Base-by-base conservation (phyloP, 2,329 filamentous ascomycete species). In the Coniochaeta sp. region DNA sequence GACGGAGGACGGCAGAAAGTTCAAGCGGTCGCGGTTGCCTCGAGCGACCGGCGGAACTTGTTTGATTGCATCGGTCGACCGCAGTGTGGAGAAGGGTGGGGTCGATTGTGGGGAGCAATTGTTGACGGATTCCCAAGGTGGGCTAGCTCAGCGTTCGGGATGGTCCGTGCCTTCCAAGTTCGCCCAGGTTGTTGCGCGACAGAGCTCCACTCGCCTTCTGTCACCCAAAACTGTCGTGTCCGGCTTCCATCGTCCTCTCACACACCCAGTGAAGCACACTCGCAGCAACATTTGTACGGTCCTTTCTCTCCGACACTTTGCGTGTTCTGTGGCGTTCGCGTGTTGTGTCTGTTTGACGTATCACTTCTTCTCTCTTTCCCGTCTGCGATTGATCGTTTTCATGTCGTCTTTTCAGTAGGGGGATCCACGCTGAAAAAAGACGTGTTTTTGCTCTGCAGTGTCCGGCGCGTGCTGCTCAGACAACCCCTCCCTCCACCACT, bases 121-220 rank as follows among this genome's bases (percentile, higher is more conserved):
- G 60, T 62, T 62, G 55, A 49, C 56, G 51, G n/a, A 26, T 49
- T 54, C 18, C 57, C 45, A 58, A 60, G 54, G 54, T 46, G 57
- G 58, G 42, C 57, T 59, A 60, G 60, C 56, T n/a, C n/a, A n/a
- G n/a, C n/a, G n/a, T n/a, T 24, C 38, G 38, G 38, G 38, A 24
- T 42, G 38, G 38, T 42, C 45, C 45, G 45, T 48, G 45, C 45
- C 26, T 48, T 42, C 12, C 33, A n/a, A n/a, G n/a, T n/a, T n/a
- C n/a, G n/a, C n/a, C n/a, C n/a, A n/a, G 33, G 38, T 28, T 51
- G 40, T 51, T 52, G 54, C 51, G 54, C 52, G 42, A 46, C 42
- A n/a, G 13, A 8, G 42, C 42, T 46, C 42, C 42, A 46, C 42
- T 6, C n/a, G n/a, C 33, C 6, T n/a, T 38, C 33, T 20, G n/a